These are phyloP conservation scores for Pythium phragmiticola DNA, from an alignment of 352 stramenopile species.

Conservation along the genomic window DNA sequence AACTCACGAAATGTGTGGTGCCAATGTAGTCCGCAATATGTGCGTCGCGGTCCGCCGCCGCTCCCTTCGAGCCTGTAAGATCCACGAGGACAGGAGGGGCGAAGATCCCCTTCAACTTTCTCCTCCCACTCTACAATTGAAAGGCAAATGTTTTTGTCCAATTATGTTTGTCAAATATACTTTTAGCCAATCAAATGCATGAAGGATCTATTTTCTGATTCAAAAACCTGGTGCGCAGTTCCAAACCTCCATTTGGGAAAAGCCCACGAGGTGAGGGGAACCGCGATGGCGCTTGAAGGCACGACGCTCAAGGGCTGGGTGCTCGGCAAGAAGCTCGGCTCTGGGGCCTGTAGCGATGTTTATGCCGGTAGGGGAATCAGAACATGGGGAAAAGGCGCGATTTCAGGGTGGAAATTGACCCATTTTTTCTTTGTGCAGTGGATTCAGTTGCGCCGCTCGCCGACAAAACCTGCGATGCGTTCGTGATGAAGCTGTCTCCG, in stretches of 20 bases:
- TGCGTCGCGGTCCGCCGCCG: conserved; percentile 30
- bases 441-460: conserved; percentile 36
- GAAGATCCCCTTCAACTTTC: conserved; percentile 4
- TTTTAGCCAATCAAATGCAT: conserved; percentile 19
- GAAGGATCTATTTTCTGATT: conserved; percentile 20
- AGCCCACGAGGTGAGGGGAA: neutral
- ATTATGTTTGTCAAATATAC: conserved; percentile 5
- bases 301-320: conserved; percentile 78
- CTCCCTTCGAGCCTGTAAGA: conserved; percentile 25
- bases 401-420: neutral
- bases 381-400: neutral
- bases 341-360: conserved; percentile 81
- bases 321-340: conserved; percentile 73
- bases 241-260: neutral
- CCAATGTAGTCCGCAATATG: conserved; percentile 31
- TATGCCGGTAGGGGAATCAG: conserved; percentile 47
- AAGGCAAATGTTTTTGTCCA: conserved; percentile 21
- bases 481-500: conserved; percentile 83
- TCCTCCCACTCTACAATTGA: neutral
- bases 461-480: conserved; percentile 33
- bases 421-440: conserved; percentile 27
- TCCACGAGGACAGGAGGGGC: neutral
- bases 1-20: conserved; percentile 6
- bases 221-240: neutral
- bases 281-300: conserved; percentile 46